phyloP scores from a whole-genome alignment of 257 asterid genomes.

The Solanum bulbocastanum region DNA sequence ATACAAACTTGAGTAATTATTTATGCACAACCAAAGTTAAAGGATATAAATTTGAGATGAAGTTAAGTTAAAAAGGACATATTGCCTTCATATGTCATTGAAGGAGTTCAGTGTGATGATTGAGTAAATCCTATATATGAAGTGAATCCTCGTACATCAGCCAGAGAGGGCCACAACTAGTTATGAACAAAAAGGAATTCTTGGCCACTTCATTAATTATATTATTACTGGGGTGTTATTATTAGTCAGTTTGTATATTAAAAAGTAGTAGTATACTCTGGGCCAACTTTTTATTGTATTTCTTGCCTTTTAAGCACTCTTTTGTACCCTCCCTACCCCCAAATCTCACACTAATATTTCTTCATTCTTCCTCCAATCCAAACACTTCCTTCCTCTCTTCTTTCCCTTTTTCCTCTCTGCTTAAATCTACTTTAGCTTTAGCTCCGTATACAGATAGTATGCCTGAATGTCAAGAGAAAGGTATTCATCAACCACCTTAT shows the following conservation, averaged over 20 bases:
- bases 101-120: neutral
- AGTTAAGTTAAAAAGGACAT: neutral
- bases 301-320: conserved; percentile 87
- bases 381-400: neutral
- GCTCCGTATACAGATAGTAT: conserved; percentile 39
- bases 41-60: too few relatives aligned
- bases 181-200: neutral
- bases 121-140: neutral
- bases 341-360: conserved; percentile 4
- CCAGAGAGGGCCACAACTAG: neutral
- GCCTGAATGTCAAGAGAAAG: conserved; percentile 94
- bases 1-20: too few relatives aligned
- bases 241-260: conserved; percentile 13
- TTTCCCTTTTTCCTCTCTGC: conserved; percentile 3
- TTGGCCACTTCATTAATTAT: neutral
- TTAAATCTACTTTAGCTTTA: conserved; percentile 4
- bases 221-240: neutral
- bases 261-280: neutral
- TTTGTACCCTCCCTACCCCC: neutral
- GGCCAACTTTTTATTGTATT: conserved; percentile 35
- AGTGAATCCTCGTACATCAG: conserved; percentile 36
- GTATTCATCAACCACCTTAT: conserved; percentile 12
- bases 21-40: fast-evolving
- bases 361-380: conserved; percentile 8
- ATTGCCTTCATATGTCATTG: neutral